Evolutionary conservation across 2,329 filamentous ascomycete genomes (phyloP), one percentile per base, ranked within the genome.

Genomic region (Byssoonygena ceratinophila): DNA sequence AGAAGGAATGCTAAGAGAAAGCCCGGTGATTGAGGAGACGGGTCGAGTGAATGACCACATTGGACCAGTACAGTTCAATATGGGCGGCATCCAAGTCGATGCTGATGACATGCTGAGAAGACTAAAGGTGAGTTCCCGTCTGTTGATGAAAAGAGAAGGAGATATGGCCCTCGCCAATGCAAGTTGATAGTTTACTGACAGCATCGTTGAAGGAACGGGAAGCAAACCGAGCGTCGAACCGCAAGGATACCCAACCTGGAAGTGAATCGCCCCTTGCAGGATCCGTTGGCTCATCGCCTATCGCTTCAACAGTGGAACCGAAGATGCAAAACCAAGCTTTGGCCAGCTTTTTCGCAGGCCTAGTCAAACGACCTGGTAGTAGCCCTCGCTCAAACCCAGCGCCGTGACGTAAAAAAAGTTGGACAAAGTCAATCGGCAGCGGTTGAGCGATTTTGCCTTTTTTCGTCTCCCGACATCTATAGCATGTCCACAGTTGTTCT

Each of bases 41-140:
- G 67, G 61, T 57, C 70, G 69, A 25, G 75, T 78, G 51, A 83
- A 82, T 60, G 86, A 91, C 63, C 89, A 94, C 61, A 94, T 95
- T 62, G 90, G 90, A 0, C 89, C 90, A 0, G 89, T 96, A 58
- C 89, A 95, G 64, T 96, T 97, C 73, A 98, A 98, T 66, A 92
- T 98, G 78, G 92, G 92, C 39, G 92, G 92, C 50, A 96, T 98
- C 57, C 89, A 95, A 65, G 87, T 95, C 27, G 89, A 96, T 69
- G 89, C 89, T 7, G 90, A 95, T 64, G 89, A 95, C 63, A 92
- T 94, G 85, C 72, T 95, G 54, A 85, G 89, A 67, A 81, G 85
- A 61, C 75, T 94, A 55, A 90, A 89, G 80, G 87, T 91, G 45
- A 63, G 71, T 60, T 18, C 34, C 23, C 14, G 14, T 22, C 11